phyloP scores from a whole-genome alignment of 208 protist genomes.

The Leishmania arabica region DNA sequence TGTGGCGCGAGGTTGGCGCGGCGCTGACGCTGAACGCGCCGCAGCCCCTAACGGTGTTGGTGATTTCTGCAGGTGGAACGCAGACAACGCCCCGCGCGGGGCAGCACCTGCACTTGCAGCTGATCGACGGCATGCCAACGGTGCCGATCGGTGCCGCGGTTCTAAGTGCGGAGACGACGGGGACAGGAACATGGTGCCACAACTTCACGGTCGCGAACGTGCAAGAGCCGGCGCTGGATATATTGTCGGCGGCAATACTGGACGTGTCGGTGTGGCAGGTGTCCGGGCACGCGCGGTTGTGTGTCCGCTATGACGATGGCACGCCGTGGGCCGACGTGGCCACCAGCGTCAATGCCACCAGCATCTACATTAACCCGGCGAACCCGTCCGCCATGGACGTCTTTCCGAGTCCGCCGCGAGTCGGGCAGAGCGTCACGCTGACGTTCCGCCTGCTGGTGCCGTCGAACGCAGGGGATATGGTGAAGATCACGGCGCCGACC shows the following conservation, averaged over 20 bases:
- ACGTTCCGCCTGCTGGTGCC: slow-evolving; percentile 65
- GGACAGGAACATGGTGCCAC: slow-evolving; percentile 83
- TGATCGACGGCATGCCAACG: slow-evolving; percentile 24
- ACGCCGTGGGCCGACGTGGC: slow-evolving; percentile 70
- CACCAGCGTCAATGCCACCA: slow-evolving; percentile 33
- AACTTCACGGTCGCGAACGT: slow-evolving; percentile 74
- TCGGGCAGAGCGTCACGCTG: slow-evolving; percentile 86
- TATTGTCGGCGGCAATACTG: slow-evolving; percentile 47
- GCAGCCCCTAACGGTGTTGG: slow-evolving; percentile 40
- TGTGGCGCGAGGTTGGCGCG: slow-evolving; percentile 73
- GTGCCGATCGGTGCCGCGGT: slow-evolving; percentile 30
- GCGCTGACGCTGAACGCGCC: slow-evolving; percentile 32
- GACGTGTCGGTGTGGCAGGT: slow-evolving; percentile 72
- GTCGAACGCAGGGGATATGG: slow-evolving; percentile 48
- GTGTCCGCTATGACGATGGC: slow-evolving; percentile 36
- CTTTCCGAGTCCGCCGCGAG: slow-evolving; percentile 73
- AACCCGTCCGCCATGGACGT: slow-evolving; percentile 66
- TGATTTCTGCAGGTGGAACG: slow-evolving; percentile 33
- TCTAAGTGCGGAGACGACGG: slow-evolving; percentile 43
- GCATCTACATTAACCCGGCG: slow-evolving; percentile 42
- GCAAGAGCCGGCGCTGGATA: slow-evolving; percentile 52
- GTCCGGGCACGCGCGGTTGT: slow-evolving; percentile 60
- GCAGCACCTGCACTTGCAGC: slow-evolving; percentile 67
- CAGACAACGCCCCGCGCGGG: slow-evolving; percentile 58
- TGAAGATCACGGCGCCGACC: slow-evolving; percentile 49